These are phyloP conservation scores for Podaxis sp. DNA, from an alignment of 768 basidiomycete genomes.

Conservation along the genomic window DNA sequence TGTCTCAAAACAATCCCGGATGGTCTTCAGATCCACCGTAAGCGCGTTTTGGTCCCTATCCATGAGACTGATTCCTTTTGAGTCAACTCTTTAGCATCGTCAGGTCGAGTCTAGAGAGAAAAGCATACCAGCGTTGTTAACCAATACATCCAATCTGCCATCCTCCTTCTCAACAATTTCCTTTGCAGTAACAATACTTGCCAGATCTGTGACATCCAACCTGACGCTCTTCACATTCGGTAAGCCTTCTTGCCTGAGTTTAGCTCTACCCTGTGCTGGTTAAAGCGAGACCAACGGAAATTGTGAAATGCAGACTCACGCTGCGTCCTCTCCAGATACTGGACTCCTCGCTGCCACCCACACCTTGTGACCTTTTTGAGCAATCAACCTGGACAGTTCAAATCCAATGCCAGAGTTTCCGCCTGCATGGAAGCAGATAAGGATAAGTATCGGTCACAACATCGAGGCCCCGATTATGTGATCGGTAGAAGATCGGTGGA, in stretches of 20 bases:
- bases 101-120: constrained; percentile 15
- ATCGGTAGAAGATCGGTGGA: background rate
- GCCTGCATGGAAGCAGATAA: constrained; percentile 23
- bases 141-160: constrained; percentile 42
- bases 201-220: constrained; percentile 37
- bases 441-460: background rate
- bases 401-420: constrained; percentile 46
- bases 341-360: constrained; percentile 43
- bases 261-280: constrained; percentile 20
- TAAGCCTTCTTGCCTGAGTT: constrained; percentile 29
- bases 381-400: constrained; percentile 41
- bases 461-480: background rate
- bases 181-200: constrained; percentile 33
- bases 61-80: constrained; percentile 27
- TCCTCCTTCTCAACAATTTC: constrained; percentile 34
- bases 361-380: constrained; percentile 40
- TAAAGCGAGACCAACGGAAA: background rate
- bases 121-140: constrained; percentile 42
- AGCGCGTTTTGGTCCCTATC: constrained; percentile 32
- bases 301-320: constrained; percentile 24
- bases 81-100: background rate
- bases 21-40: constrained; percentile 28
- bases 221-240: constrained; percentile 33
- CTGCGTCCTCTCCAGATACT: constrained; percentile 36
- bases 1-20: constrained; percentile 37